Evolutionary conservation across 352 stramenopile species (phyloP), one percentile per base, ranked within the genome.

Genomic region (Phytophthora niederhauseri): DNA sequence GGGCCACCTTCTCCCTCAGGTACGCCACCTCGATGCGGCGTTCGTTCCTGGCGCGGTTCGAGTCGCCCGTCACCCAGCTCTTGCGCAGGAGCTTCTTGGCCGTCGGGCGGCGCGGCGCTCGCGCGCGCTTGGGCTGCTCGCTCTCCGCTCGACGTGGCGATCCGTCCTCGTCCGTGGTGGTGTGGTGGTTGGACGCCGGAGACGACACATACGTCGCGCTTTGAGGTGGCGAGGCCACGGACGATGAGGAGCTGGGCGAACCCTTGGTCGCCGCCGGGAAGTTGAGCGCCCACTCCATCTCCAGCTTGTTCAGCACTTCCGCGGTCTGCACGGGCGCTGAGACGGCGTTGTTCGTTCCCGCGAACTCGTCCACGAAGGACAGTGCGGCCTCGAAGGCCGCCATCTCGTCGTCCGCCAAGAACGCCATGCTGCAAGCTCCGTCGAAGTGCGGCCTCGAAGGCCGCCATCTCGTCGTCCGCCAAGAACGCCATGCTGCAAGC

Each of bases 1-100:
- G 74, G 11, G 50, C 54, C 17, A 84, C 75, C 61, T 77, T 76
- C 59, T 80, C 68, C 34, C 49, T 66, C 12, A 84, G 46, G 52
- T 84, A 81, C n/a, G 73, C 66, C 43, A 84, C 71, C 51, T 84
- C 76, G 54, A 81, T 73, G 19, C 70, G 55, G 4, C 76, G 76
- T 26, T 79, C 76, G 45, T 84, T 77, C 36, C 76, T 73, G 19
- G 75, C 76, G 3, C 72, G 70, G 50, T 81, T 81, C 7, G 71
- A 75, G 50, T 81, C 69, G 24, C 69, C 69, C 4, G 65, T 73
- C 20, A 62, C 64, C 69, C 69, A 76, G 49, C 59, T 76, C 54
- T 76, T 76, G 48, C 69, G 69, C 58, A 76, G 54, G 3, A 76
- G 59, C 63, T 78, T 76, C 68, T 80, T 80, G 34, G 61, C 54